Percentiles rank a stretch among this genome's conserved stretches.
Conservation (phyloP, 495 filamentous ascomycete species). For the Trichoderma virens region DNA sequence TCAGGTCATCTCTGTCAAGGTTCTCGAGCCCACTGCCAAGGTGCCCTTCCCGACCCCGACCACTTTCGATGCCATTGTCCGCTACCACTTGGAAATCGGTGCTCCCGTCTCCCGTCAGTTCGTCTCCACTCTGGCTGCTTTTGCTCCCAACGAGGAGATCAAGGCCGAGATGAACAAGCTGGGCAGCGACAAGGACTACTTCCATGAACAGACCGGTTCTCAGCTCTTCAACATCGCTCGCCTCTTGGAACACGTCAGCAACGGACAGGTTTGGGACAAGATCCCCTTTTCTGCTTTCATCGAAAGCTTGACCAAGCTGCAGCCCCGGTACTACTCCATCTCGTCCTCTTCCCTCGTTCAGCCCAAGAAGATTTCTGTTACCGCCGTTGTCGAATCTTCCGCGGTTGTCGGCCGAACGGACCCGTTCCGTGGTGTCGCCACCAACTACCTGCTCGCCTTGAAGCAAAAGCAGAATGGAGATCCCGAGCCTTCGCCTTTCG, state of each 20-base stretch:
- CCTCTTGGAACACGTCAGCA: slow-evolving; percentile 66
- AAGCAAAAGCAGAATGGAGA: slow-evolving; percentile 97
- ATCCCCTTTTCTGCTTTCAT: slow-evolving; percentile 93
- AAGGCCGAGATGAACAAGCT: slow-evolving; percentile 85
- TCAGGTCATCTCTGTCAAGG: slow-evolving; percentile 81
- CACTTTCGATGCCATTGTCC: slow-evolving; percentile 86
- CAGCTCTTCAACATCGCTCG: slow-evolving; percentile 88
- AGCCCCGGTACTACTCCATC: slow-evolving; percentile 98
- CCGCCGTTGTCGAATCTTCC: slow-evolving; percentile 85
- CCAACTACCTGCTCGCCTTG: slow-evolving; percentile 92
- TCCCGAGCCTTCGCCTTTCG: slow-evolving; percentile 74
- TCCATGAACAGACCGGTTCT: slow-evolving; percentile 76
- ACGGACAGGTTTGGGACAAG: slow-evolving; percentile 63
- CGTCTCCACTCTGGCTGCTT: slow-evolving; percentile 75
- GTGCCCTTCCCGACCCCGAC: slow-evolving; percentile 97
- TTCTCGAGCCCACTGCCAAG: slow-evolving; percentile 90
- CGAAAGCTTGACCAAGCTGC: slow-evolving; percentile 88
- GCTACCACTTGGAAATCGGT: slow-evolving; percentile 97
- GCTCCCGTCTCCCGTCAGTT: slow-evolving; percentile 96
- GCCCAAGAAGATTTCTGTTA: slow-evolving; percentile 88
- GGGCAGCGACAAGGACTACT: slow-evolving; percentile 91
- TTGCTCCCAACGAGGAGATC: slow-evolving; percentile 74
- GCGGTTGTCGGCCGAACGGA: slow-evolving; percentile 69
- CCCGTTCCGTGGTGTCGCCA: slow-evolving; percentile 87
- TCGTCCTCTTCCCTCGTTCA: slow-evolving; percentile 94